Base-by-base conservation (phyloP, 768 basidiomycete genomes). In the Termitomyces sp. region DNA sequence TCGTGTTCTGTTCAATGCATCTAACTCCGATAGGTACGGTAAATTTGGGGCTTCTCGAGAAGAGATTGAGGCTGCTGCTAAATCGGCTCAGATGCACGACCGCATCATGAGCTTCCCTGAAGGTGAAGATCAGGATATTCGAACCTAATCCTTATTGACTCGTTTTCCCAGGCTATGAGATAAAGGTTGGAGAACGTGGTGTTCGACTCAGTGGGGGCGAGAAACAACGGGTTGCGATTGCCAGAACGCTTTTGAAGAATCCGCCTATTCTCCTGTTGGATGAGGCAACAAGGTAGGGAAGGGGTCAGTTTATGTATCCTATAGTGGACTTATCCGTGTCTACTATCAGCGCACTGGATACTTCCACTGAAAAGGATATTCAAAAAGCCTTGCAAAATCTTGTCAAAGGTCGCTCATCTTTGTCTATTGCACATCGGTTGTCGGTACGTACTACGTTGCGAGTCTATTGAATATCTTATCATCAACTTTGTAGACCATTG, bases 171-270 rank as follows among this genome's bases (percentile, higher is more conserved):
- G 80, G 82, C 7, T 95, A 94, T 68, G 81, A 90, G 33, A 95
- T 94, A 22, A 84, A 87, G 64, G 86, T 94, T 33, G 94, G 94
- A n/a, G 94, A 95, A 72, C 79, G 94, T 24, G 94, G 93, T 20
- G 83, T 94, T 18, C 74, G 93, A 42, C 72, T 95, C 34, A 87
- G 85, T 58, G 94, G 93, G 4, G 94, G 94, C 10, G 92, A 95
- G 75, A 92, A 92, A 73, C 92, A 94, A 69, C 80, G 92, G 20
- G 90, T 94, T 1, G 88, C 92, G 5, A 91, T 96, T 67, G 92
- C 93, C 0, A 75, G 93, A 55, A 94, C 92, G 7, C 77, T 95
- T 45, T 70, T 96, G 51, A 94, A 94, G 77, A 86, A 92, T 62
- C 91, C 92, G 20, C 86, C 86, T 2, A 86, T 94, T 55, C 69